Conservation (phyloP, 164 flowering plant species). For the Tinospora cordifolia region DNA sequence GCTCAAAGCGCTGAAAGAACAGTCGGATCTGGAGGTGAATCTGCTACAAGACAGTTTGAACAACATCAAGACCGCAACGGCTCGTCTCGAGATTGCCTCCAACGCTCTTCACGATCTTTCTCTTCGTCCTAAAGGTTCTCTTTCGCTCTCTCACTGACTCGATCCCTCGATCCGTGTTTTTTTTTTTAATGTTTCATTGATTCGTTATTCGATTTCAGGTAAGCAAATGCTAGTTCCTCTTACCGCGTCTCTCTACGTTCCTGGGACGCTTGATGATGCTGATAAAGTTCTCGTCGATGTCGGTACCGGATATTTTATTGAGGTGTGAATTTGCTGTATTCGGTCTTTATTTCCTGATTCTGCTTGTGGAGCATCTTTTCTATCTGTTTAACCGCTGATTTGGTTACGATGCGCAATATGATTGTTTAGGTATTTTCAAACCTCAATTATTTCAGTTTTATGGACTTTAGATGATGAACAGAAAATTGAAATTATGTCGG, state of each 20-base stretch:
- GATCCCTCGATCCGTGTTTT: not conserved
- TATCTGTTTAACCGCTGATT: not conserved
- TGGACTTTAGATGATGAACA: not conserved
- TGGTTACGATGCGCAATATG: not conserved
- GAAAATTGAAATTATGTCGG: not conserved
- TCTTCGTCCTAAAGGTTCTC: conserved; percentile 66
- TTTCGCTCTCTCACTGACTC: conserved; percentile 2
- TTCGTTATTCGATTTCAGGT: conserved; percentile 25
- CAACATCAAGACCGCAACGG: conserved; percentile 82
- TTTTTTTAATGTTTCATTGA: not conserved
- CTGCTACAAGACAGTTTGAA: conserved; percentile 86
- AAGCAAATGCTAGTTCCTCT: conserved; percentile 85
- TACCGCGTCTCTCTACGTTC: conserved; percentile 90
- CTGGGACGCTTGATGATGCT: conserved; percentile 77
- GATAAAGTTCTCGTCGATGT: conserved; percentile 84
- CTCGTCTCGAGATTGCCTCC: conserved; percentile 80
- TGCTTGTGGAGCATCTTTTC: not conserved
- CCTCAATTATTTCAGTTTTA: too few relatives aligned
- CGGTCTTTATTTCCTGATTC: not conserved
- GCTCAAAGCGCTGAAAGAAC: conserved; percentile 74
- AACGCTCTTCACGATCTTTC: conserved; percentile 76
- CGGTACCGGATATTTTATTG: conserved; percentile 93
- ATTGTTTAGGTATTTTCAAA: not conserved
- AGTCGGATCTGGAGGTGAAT: conserved; percentile 76
- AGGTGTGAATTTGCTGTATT: conserved; percentile 26